Evolutionary conservation across 1,139 yeast species (phyloP).

Genomic region (Suhomyces panamericanus): DNA sequence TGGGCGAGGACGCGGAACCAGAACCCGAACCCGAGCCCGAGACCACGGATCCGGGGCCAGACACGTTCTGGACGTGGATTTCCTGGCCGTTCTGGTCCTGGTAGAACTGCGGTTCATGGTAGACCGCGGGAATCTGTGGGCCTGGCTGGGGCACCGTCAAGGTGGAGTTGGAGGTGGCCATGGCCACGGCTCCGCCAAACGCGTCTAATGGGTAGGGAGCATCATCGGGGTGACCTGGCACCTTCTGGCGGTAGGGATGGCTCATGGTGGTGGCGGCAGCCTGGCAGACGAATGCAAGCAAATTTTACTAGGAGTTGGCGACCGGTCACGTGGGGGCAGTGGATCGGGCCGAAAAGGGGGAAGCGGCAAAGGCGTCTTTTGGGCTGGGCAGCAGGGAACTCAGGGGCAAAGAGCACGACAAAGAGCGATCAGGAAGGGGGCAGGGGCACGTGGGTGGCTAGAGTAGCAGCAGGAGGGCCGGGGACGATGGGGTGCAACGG

Average conservation of each 20-base stretch:
- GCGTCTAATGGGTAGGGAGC: constrained; percentile 29
- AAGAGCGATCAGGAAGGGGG: not conserved
- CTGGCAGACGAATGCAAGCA: not conserved
- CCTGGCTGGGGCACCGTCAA: not conserved
- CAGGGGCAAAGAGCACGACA: not conserved
- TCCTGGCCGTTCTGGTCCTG: constrained; percentile 1
- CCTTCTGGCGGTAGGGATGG: constrained; percentile 41
- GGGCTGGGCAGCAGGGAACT: too few relatives aligned
- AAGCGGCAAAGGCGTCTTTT: not conserved
- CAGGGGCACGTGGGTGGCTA: too few relatives aligned
- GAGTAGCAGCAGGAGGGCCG: too few relatives aligned
- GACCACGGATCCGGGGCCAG: constrained; percentile 7
- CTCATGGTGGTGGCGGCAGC: constrained; percentile 13
- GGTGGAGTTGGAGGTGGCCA: constrained; percentile 3
- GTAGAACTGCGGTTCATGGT: constrained; percentile 8
- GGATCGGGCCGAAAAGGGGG: not conserved
- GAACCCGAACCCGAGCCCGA: constrained; percentile 8
- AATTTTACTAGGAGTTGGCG: constrained; percentile 2
- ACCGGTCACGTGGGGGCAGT: constrained; percentile 4
- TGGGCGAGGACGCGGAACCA: constrained; percentile 2
- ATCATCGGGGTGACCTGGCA: constrained; percentile 5
- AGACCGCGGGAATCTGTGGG: not conserved
- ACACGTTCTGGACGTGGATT: not conserved
- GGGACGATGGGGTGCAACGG: not conserved
- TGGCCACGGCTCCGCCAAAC: constrained; percentile 1